Evolutionary conservation across 306 rosid species (phyloP).

Genomic region (Pyrus betulifolia): DNA sequence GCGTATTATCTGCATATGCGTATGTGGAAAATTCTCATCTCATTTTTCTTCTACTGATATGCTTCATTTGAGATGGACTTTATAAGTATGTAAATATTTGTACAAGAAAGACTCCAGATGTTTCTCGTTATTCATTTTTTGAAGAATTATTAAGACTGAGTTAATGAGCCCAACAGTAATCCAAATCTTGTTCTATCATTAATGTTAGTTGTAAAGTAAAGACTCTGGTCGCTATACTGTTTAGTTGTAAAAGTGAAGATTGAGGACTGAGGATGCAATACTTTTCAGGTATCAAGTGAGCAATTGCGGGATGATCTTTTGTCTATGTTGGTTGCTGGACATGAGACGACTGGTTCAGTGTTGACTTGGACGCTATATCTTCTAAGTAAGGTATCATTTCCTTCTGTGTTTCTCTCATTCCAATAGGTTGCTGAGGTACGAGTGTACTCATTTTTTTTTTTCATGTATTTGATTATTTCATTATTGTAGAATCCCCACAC

Average conservation of each 20-base stretch:
- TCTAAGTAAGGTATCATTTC: conserved; percentile 77
- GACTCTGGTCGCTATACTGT: neutral
- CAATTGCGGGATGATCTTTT: conserved; percentile 90
- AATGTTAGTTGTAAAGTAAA: neutral
- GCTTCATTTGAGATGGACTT: neutral
- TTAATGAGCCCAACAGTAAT: neutral
- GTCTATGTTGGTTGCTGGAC: conserved; percentile 94
- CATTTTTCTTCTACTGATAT: neutral
- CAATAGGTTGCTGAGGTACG: neutral
- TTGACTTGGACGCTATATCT: conserved; percentile 96
- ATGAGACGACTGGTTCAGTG: conserved; percentile 90
- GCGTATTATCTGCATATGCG: neutral
- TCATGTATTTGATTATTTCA: neutral
- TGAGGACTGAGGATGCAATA: neutral
- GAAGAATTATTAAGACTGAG: neutral
- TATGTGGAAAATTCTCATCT: neutral
- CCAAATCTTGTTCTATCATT: neutral
- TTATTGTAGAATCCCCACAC: conserved; percentile 47
- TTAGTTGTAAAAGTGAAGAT: conserved; percentile 10
- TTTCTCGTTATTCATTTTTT: neutral
- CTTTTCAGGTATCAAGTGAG: conserved; percentile 69
- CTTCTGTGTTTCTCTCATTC: neutral
- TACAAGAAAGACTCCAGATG: neutral
- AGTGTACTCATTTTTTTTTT: neutral
- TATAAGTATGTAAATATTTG: neutral